Evolutionary conservation across 169 alveolate genomes (phyloP), one percentile per base, ranked within the genome.

Genomic region (Babesia bovis): DNA sequence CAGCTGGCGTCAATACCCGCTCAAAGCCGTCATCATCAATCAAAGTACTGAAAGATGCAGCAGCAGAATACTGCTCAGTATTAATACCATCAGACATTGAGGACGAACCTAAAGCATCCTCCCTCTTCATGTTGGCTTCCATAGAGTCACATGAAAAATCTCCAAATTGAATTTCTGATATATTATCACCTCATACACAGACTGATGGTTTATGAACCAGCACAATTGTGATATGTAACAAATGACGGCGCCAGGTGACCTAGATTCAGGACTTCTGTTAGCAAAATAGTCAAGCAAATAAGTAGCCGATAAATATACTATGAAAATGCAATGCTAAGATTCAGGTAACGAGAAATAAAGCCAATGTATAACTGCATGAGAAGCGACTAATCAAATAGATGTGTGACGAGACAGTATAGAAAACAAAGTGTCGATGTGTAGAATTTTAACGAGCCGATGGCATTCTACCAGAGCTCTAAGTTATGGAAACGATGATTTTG

Each of bases 11-110:
- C 44, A 77, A n/a, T 9, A 67, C 85, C 19, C 55, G 70, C 33
- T 77, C 71, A 58, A 77, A 77, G 2, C 85, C 85, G 12, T 77
- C 85, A 1, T 77, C 85, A 30, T 66, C 56, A 28, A 53, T 49
- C 69, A 52, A 35, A n/a, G n/a, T n/a, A 6, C 10, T 21, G n/a
- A 23, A 32, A 15, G 52, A 4, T 23, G 21, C 4, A 1, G 52
- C 17, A 5, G 52, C 17, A 1, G n/a, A n/a, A n/a, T n/a, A n/a
- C n/a, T n/a, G n/a, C n/a, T n/a, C n/a, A n/a, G n/a, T n/a, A n/a
- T n/a, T n/a, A n/a, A n/a, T n/a, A 13, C 32, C 12, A 12, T 47
- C 19, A 12, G 55, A 19, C 55, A 47, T 47, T 47, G 6, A 5
- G 25, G 25, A 17, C 5, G 19, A 17, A 47, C 26, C 26, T 5